Conservation (phyloP, 768 basidiomycete genomes). For the Porphyrellus cyaneotinctus region DNA sequence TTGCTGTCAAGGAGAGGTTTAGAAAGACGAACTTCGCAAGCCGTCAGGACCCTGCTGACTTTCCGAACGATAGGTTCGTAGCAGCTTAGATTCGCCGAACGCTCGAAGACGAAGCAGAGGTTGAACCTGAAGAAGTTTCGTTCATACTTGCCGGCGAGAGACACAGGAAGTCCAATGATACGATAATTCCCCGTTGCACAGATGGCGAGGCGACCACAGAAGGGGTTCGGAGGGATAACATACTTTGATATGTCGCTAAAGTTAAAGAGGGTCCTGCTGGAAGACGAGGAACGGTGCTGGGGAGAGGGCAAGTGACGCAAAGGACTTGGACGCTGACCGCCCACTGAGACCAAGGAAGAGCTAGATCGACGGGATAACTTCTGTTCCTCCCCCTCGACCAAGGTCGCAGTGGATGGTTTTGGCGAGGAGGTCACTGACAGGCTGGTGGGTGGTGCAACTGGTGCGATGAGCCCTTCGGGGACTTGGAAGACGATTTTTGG, state of each 20-base stretch:
- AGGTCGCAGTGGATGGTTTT: constrained; percentile 29
- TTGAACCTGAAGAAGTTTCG: constrained; percentile 93
- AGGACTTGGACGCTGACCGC: constrained; percentile 41
- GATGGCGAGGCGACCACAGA: constrained; percentile 87
- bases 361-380: constrained; percentile 50
- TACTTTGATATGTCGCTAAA: constrained; percentile 92
- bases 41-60: constrained; percentile 81
- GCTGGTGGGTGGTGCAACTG: constrained; percentile 30
- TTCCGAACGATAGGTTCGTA: constrained; percentile 97
- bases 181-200: constrained; percentile 79
- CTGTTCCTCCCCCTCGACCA: constrained; percentile 33
- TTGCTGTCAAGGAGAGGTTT: background rate
- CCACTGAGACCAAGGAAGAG: constrained; percentile 45
- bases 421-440: constrained; percentile 33
- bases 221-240: constrained; percentile 81
- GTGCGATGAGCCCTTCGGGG: constrained; percentile 82
- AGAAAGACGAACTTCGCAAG: constrained; percentile 71
- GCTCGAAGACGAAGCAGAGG: constrained; percentile 93
- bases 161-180: constrained; percentile 89
- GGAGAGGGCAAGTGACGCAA: constrained; percentile 42
- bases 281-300: constrained; percentile 46
- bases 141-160: constrained; percentile 69
- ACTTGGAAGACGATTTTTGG: constrained; percentile 92
- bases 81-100: constrained; percentile 85
- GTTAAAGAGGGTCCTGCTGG: constrained; percentile 65